Evolutionary conservation across 257 asterid genomes (phyloP).

Genomic region (Solanum pimpinellifolium): DNA sequence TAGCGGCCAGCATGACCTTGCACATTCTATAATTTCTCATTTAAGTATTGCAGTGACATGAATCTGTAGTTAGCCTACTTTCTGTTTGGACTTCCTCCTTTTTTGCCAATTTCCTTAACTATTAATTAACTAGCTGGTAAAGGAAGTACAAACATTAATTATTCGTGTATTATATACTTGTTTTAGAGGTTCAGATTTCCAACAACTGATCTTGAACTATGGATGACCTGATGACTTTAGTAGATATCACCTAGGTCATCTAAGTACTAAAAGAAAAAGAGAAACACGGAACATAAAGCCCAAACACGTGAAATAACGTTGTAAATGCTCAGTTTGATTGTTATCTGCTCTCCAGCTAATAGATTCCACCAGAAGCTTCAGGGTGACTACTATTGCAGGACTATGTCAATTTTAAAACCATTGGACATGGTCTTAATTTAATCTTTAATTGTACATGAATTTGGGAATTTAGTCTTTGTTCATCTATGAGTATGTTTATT

Average conservation of each 20-base stretch:
- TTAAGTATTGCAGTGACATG: background rate
- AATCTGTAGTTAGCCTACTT: background rate
- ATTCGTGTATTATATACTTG: background rate
- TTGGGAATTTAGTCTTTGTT: background rate
- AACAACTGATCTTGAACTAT: background rate
- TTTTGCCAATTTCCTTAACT: background rate
- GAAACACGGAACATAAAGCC: background rate
- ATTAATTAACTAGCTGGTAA: background rate
- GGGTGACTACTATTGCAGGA: background rate
- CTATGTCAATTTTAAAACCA: background rate
- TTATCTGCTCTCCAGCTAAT: background rate
- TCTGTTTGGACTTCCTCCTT: background rate
- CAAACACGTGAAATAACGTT: background rate
- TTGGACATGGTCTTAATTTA: background rate
- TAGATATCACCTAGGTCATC: background rate
- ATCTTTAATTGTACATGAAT: background rate
- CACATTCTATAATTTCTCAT: background rate
- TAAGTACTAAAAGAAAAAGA: background rate
- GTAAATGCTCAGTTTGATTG: background rate
- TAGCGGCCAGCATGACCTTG: background rate
- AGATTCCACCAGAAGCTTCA: background rate
- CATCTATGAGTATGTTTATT: background rate
- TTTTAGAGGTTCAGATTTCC: background rate
- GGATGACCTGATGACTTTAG: background rate
- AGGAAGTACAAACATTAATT: background rate